Evolutionary conservation across 1,284 basidiomycete species (phyloP).

Genomic region (Apiotrichum siamense): DNA sequence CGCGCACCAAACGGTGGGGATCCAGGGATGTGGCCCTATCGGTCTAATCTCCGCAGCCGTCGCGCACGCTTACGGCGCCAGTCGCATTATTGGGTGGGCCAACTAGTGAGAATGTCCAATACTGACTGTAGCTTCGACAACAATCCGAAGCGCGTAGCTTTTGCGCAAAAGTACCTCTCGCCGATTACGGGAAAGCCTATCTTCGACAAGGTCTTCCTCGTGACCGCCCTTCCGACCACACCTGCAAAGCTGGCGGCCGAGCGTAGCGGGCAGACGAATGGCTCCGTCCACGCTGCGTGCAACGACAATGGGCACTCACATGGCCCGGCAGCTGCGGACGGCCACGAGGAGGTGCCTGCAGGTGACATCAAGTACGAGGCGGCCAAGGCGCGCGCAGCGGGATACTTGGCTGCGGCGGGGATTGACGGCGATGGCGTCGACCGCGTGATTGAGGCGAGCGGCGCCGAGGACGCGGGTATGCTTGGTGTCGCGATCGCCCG

Average conservation of each 20-base stretch:
- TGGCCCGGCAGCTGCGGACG: slow-evolving; percentile 4
- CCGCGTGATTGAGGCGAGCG: slow-evolving; percentile 58
- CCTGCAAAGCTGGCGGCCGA: neutral
- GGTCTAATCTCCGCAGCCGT: slow-evolving; percentile 50
- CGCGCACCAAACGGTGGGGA: slow-evolving; percentile 39
- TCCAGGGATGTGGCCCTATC: slow-evolving; percentile 48
- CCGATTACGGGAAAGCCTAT: slow-evolving; percentile 38
- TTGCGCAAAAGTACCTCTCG: slow-evolving; percentile 65
- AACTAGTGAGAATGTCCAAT: too few species aligned
- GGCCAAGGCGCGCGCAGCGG: slow-evolving; percentile 28
- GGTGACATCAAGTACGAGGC: slow-evolving; percentile 41
- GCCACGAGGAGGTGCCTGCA: slow-evolving; percentile 20
- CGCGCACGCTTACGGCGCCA: slow-evolving; percentile 50
- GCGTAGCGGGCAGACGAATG: slow-evolving; percentile 7
- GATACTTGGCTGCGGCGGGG: slow-evolving; percentile 28
- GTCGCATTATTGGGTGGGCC: slow-evolving; percentile 38
- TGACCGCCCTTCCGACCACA: slow-evolving; percentile 19
- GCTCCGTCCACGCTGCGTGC: slow-evolving; percentile 18
- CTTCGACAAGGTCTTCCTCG: slow-evolving; percentile 39
- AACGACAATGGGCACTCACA: slow-evolving; percentile 26
- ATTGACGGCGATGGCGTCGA: slow-evolving; percentile 52
- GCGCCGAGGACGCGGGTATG: slow-evolving; percentile 59
- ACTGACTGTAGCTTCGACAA: too few species aligned
- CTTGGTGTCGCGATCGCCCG: slow-evolving; percentile 56
- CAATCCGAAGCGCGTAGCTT: slow-evolving; percentile 70